Conservation (phyloP, 2,329 filamentous ascomycete species). For the Blastomyces parvus region DNA sequence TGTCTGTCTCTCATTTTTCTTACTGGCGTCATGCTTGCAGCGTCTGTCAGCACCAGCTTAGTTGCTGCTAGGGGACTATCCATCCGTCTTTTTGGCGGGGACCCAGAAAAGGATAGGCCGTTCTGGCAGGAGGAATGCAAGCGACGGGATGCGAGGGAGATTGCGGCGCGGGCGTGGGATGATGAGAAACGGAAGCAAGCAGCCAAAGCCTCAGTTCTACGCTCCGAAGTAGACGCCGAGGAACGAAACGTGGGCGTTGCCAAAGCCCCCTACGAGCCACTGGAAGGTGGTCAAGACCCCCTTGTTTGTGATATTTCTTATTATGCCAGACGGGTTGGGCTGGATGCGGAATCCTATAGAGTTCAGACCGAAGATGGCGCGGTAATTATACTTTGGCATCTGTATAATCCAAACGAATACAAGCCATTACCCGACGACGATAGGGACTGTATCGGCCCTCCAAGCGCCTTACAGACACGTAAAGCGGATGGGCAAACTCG, state of each 20-base stretch:
- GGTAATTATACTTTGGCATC: slow-evolving; percentile 77
- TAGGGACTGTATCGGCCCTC: background rate
- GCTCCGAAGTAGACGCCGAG: slow-evolving; percentile 35
- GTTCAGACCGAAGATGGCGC: slow-evolving; percentile 94
- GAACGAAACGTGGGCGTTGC: slow-evolving; percentile 17
- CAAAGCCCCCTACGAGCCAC: slow-evolving; percentile 52
- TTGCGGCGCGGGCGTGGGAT: slow-evolving; percentile 55
- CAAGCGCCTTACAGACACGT: background rate
- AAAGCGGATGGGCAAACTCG: background rate
- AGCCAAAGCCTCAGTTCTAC: slow-evolving; percentile 18
- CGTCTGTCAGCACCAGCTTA: slow-evolving; percentile 59
- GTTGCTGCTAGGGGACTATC: slow-evolving; percentile 42
- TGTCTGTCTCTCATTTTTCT: slow-evolving; percentile 72
- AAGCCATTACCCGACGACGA: slow-evolving; percentile 32
- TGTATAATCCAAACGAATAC: slow-evolving; percentile 74
- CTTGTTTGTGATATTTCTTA: slow-evolving; percentile 71
- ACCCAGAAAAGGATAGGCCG: slow-evolving; percentile 53
- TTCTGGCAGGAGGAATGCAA: slow-evolving; percentile 65
- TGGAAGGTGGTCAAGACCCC: slow-evolving; percentile 71
- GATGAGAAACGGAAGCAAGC: slow-evolving; percentile 19
- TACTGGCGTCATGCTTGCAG: slow-evolving; percentile 62
- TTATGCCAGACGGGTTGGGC: slow-evolving; percentile 76
- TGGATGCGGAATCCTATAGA: slow-evolving; percentile 72
- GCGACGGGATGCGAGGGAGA: slow-evolving; percentile 47
- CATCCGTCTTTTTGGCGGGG: slow-evolving; percentile 47